These are phyloP conservation scores for Paraurostyla sp. DNA, from an alignment of 73 alveolate species.

Conservation along the genomic window DNA sequence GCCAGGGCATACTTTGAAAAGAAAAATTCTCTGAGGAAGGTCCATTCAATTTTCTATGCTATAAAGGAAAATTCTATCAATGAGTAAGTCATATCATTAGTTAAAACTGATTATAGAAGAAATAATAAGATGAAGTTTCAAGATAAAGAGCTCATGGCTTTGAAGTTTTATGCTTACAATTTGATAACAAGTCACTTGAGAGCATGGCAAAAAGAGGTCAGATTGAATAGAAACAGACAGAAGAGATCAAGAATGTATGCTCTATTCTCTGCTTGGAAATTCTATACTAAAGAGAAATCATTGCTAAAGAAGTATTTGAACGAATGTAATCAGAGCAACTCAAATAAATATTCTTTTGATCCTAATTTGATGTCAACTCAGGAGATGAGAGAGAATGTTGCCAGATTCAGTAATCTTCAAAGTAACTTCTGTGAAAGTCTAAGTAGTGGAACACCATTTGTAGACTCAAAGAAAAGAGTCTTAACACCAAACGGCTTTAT, in stretches of 20 bases:
- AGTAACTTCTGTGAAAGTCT: conserved; percentile 44
- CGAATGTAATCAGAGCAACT: conserved; percentile 42
- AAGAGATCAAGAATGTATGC: conserved; percentile 63
- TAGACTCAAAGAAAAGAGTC: neutral
- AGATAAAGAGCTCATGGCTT: conserved; percentile 45
- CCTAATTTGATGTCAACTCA: conserved; percentile 43
- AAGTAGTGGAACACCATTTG: conserved; percentile 41
- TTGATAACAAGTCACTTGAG: neutral
- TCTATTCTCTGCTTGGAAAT: conserved; percentile 67
- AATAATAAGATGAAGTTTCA: neutral
- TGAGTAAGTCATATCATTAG: neutral
- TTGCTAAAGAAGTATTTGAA: conserved; percentile 49
- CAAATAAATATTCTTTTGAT: neutral
- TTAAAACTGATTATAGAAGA: neutral
- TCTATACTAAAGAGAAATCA: conserved; percentile 55
- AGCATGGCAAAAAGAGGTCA: conserved; percentile 52
- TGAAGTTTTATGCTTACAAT: conserved; percentile 28
- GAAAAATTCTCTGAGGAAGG: conserved; percentile 5
- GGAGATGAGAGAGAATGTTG: conserved; percentile 53
- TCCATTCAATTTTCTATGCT: neutral
- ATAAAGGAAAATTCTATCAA: neutral
- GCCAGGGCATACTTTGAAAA: conserved; percentile 28
- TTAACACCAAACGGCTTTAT: conserved; percentile 9
- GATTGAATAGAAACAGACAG: conserved; percentile 32
- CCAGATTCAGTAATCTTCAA: conserved; percentile 29